Evolutionary conservation across 805 yeast genomes (phyloP), one percentile per base, ranked within the genome.

Genomic region (Saturnispora saitoi): DNA sequence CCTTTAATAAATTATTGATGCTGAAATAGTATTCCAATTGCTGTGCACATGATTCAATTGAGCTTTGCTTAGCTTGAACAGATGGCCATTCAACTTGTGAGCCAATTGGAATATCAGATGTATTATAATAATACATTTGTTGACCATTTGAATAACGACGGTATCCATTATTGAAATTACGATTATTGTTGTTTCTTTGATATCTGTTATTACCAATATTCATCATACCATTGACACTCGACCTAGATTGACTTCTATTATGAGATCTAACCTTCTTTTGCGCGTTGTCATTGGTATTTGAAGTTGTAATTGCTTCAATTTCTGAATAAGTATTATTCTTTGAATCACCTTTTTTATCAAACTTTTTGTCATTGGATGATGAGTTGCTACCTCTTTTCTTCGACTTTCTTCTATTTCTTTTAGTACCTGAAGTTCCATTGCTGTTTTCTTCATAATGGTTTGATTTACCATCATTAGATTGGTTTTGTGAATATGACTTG

Each of bases 21-120:
- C 95, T 83, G 69, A 93, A 86, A 67, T 93, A 93, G 71, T 93
- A 93, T 62, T 87, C 93, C 46, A 91, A 71, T 71, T 90, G 98
- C 65, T 63, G 65, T 7, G 76, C 51, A 42, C 58, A 47, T 26
- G 58, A 46, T 19, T 50, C 51, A 36, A 52, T 46, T 14, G 61
- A 53, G 39, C 51, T 56, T 4, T 31, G 29, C 28, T 53, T 47
- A 15, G 47, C 43, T 42, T 52, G 53, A 11, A 38, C 37, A 10
- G 48, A 37, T 4, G 51, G 49, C 54, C 54, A 52, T 12, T 49
- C 48, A 19, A 52, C 45, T 17, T 32, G 32, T n/a, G 44, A 8
- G 9, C 48, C 48, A 22, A 46, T 7, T 12, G 34, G 20, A 28
- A 46, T 46, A 32, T 46, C 48, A 8, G 42, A 42, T 22, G 39